These are phyloP conservation scores for Geotrichum cucujoidarum DNA, from an alignment of 1,139 yeast genomes.

Conservation along the genomic window DNA sequence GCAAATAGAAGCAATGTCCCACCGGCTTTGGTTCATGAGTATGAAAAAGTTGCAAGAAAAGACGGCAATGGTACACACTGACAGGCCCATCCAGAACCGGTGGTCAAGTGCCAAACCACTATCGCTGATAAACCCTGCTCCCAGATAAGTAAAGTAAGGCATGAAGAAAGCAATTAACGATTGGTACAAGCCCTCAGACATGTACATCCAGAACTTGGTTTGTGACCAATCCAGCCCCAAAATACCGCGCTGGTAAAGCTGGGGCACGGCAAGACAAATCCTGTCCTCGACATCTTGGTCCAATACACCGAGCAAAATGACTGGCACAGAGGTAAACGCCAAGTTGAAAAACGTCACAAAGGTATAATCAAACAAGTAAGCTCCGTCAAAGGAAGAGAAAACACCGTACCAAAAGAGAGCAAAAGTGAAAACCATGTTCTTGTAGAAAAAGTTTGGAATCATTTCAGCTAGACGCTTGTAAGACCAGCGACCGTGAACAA, in stretches of 20 bases:
- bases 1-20: constrained; percentile 87
- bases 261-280: constrained; percentile 79
- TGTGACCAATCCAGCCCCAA: constrained; percentile 77
- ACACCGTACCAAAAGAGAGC: constrained; percentile 93
- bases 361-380: constrained; percentile 88
- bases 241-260: constrained; percentile 80
- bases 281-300: constrained; percentile 89
- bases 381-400: constrained; percentile 79
- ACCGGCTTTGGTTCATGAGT: constrained; percentile 74
- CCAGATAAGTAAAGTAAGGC: constrained; percentile 65
- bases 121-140: constrained; percentile 51
- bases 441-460: constrained; percentile 90
- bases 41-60: constrained; percentile 77
- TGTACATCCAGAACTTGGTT: constrained; percentile 71
- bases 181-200: constrained; percentile 85
- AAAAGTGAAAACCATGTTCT: constrained; percentile 82
- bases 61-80: constrained; percentile 75
- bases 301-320: constrained; percentile 80
- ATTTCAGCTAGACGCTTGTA: constrained; percentile 86
- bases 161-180: constrained; percentile 80
- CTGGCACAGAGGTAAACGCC: constrained; percentile 93
- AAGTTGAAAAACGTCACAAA: constrained; percentile 86
- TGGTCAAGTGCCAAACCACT: constrained; percentile 72
- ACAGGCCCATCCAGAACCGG: constrained; percentile 77
- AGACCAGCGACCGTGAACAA: constrained; percentile 97